Percentiles rank a stretch among this genome's conserved stretches.
phyloP scores from a whole-genome alignment of 2,329 filamentous ascomycete genomes.

The Trematosphaeria pertusa region DNA sequence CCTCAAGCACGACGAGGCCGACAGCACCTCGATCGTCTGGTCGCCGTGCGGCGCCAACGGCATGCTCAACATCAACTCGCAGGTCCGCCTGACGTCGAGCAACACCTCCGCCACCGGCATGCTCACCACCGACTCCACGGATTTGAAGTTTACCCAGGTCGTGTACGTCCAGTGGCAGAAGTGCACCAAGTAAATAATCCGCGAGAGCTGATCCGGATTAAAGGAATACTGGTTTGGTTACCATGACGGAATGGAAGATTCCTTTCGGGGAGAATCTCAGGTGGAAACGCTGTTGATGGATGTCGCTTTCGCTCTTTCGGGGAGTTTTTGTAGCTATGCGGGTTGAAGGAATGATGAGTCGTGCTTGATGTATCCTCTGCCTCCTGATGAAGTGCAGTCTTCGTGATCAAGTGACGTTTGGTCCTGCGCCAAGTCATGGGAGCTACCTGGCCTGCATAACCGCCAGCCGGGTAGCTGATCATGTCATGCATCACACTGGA shows the following conservation, averaged over 20 bases:
- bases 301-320: too few species aligned
- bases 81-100: conserved; percentile 50
- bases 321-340: too few species aligned
- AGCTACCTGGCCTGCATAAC: too few species aligned
- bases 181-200: conserved; percentile 39
- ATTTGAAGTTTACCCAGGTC: conserved; percentile 55
- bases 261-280: background rate
- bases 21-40: conserved; percentile 58
- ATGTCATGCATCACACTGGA: too few species aligned
- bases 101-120: conserved; percentile 45
- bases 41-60: conserved; percentile 59
- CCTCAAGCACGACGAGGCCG: conserved; percentile 51
- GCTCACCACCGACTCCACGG: conserved; percentile 58
- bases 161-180: conserved; percentile 56
- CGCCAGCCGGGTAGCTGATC: too few species aligned
- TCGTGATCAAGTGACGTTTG: too few species aligned
- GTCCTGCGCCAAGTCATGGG: too few species aligned
- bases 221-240: conserved; percentile 1
- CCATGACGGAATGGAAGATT: background rate
- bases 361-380: too few species aligned
- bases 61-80: conserved; percentile 62
- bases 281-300: background rate
- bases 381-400: too few species aligned
- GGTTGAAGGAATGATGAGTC: too few species aligned
- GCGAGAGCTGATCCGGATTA: conserved; percentile 14